Evolutionary conservation across 2,329 filamentous ascomycete species (phyloP), one percentile per base, ranked within the genome.

Genomic region (Aspergillus aculeatinus): DNA sequence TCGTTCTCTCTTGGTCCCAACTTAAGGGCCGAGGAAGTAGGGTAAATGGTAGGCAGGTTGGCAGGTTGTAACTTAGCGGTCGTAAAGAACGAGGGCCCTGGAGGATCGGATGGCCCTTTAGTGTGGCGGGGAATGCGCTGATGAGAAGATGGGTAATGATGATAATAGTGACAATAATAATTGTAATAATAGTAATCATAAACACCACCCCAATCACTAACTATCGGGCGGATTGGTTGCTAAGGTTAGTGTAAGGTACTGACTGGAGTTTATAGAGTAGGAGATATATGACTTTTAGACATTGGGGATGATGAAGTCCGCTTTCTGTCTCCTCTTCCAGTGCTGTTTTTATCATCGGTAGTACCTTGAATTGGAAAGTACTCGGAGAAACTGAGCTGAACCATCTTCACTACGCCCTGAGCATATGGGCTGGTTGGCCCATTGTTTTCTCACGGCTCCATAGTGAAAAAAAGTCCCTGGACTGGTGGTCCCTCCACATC

Each of bases 101-200:
- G 60, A 49, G 48, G 57, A 55, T 42, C 39, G 31, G 31, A 55
- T 47, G 39, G 53, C 53, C 53, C 33, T 55, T 55, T 61, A 59
- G 65, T 59, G 65, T 67, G 65, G 65, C 64, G 65, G 65, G 62
- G 64, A 59, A 55, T 48, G 42, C 4, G 52, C 52, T 55, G 52
- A 25, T 31, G 39, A 39, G 53, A 48, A 25, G 42, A 55, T 23
- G 53, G 52, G 12, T n/a, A 55, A 44, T 25, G 39, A 55, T 29
- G 25, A 25, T 31, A 19, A 42, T 53, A 53, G 21, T 42, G 19
- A 42, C 14, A 27, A 54, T 27, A 14, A 23, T 25, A 55, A 44
- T 25, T 16, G 48, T 29, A n/a, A 25, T 31, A 19, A 42, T 53
- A 53, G 48, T 29, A 11, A 25, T 12, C 23, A 23, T 23, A 23